phyloP scores from a whole-genome alignment of 108 stramenopile genomes.

The Asterionellopsis glacialis region DNA sequence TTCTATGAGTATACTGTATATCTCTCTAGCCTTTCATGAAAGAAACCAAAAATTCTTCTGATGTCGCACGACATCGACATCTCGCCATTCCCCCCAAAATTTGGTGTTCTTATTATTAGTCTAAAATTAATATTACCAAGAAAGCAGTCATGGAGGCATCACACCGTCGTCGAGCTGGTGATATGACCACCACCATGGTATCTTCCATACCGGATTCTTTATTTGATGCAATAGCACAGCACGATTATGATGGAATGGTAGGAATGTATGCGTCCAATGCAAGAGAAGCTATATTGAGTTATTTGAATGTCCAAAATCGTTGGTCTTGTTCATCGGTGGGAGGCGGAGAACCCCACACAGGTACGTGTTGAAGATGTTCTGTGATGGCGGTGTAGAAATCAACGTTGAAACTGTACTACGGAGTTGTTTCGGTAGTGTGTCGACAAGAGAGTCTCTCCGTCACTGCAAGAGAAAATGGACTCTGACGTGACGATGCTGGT shows the following conservation, averaged over 20 bases:
- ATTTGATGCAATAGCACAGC: constrained; percentile 49
- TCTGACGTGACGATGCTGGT: too few relatives aligned
- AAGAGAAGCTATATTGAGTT: constrained; percentile 24
- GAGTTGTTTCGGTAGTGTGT: constrained; percentile 22
- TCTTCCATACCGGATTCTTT: neutral
- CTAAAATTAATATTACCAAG: too few relatives aligned
- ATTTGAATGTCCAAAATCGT: constrained; percentile 23
- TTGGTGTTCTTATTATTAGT: too few relatives aligned
- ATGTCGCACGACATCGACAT: too few relatives aligned
- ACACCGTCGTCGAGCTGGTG: too few relatives aligned
- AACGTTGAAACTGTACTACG: constrained; percentile 10
- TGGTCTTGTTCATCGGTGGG: constrained; percentile 16
- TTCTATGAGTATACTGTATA: too few relatives aligned
- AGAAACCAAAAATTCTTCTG: too few relatives aligned
- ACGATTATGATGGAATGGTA: constrained; percentile 50
- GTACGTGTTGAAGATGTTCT: constrained; percentile 4
- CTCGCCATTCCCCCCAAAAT: too few relatives aligned
- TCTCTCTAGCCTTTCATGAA: too few relatives aligned
- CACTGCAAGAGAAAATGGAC: too few relatives aligned
- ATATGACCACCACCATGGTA: constrained; percentile 1
- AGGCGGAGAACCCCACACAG: neutral
- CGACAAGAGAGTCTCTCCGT: too few relatives aligned
- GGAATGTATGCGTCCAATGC: constrained; percentile 44
- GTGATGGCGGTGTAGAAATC: constrained; percentile 1
- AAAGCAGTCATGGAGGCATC: too few relatives aligned